Base-by-base conservation (phyloP, 108 stramenopile species). In the Pseudonitzschia delicatissima region DNA sequence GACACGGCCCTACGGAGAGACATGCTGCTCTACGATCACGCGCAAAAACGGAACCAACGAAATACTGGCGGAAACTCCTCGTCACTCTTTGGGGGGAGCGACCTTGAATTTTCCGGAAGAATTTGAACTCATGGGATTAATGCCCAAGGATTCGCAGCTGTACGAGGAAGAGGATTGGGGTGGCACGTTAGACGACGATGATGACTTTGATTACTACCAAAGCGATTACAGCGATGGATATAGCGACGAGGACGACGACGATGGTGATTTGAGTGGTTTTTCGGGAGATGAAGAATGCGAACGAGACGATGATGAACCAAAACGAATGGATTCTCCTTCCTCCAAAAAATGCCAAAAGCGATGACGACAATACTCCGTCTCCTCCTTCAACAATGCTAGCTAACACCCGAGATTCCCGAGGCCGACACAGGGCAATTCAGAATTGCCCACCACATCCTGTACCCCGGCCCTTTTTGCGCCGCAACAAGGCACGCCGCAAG, bases 21-120 rank as follows among this genome's bases (percentile, higher is more conserved):
- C 0, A 36, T 78, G 45, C 42, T 52, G 12, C 25, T 27, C 8
- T 52, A 27, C 51, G 51, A 52, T 23, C 51, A 52, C 29, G 12
- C 23, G 0, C 51, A 52, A 27, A 52, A 52, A 28, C 21, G 18
- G 40, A 60, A 34, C 5, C 27, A 47, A 26, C 74, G 37, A 45
- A 32, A 61, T 63, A 13, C 4, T 64, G 36, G 62, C 32, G 13
- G 39, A 15, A 29, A 61, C 51, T n/a, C n/a, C n/a, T n/a, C n/a
- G n/a, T n/a, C n/a, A n/a, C n/a, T n/a, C n/a, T n/a, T 11, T 52
- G 51, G 51, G 31, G 7, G 51, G 29, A 29, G n/a, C 26, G 25
- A 23, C 12, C 13, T 12, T 77, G 31, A 57, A 47, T 12, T 78
- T 79, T 53, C 68, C 72, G 4, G 76, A 77, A 18, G 76, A 77